These are phyloP conservation scores for Alternaria sp. DNA, from an alignment of 2,329 filamentous ascomycete genomes.

Conservation along the genomic window DNA sequence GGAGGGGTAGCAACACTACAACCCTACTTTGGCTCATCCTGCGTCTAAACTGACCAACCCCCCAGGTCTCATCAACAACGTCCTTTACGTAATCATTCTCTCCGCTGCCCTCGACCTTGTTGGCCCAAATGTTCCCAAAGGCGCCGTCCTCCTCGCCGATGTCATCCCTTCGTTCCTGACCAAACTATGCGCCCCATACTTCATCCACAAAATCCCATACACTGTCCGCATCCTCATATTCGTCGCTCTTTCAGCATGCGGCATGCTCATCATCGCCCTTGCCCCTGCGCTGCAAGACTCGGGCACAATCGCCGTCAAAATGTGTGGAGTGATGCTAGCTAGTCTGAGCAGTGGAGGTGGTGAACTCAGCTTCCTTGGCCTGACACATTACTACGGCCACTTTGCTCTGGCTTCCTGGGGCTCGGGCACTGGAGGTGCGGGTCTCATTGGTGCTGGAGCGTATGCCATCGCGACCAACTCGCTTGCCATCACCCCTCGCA, in stretches of 20 bases:
- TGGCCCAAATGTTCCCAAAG: constrained; percentile 84
- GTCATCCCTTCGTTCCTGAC: constrained; percentile 88
- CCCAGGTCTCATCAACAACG: constrained; percentile 90
- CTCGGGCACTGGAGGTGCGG: constrained; percentile 88
- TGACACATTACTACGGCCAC: constrained; percentile 92
- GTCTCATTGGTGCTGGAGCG: constrained; percentile 82
- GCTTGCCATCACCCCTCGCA: constrained; percentile 75
- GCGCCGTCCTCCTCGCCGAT: constrained; percentile 89
- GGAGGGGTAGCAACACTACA: background rate
- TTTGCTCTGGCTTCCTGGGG: constrained; percentile 91
- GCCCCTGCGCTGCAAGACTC: constrained; percentile 69
- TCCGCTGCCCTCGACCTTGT: constrained; percentile 95
- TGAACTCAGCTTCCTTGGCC: constrained; percentile 86
- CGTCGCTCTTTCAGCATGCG: constrained; percentile 75
- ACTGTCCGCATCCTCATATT: constrained; percentile 76
- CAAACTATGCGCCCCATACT: constrained; percentile 90
- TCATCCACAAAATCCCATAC: constrained; percentile 89
- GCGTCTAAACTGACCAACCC: constrained; percentile 9
- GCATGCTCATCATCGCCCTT: constrained; percentile 89
- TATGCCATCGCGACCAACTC: constrained; percentile 88
- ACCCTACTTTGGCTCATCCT: background rate
- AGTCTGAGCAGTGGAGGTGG: constrained; percentile 86
- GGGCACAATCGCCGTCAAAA: constrained; percentile 74
- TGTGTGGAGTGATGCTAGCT: constrained; percentile 83
- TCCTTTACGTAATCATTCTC: constrained; percentile 96